Evolutionary conservation across 768 basidiomycete species (phyloP), one percentile per base, ranked within the genome.

Genomic region (Macrocybe gigantea): DNA sequence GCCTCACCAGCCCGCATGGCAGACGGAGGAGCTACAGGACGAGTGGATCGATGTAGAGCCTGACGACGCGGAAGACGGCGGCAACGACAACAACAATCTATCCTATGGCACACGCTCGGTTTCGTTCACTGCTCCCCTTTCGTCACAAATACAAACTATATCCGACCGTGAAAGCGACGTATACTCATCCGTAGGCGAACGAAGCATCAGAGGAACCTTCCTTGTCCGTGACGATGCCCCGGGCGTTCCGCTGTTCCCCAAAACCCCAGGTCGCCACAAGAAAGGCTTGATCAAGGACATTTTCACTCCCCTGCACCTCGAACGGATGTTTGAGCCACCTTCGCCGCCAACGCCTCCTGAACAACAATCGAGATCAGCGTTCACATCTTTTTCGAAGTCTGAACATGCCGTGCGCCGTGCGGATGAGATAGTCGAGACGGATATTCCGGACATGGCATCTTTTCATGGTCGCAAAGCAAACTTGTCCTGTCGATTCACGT

Each of bases 301-400:
- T 60, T 97, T 97, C 70, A 90, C 84, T 47, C 91, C 92, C 0
- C 63, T 93, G 46, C 83, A 85, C 22, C 73, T 96, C 7, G 93
- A 96, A 65, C 78, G 77, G 47, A 92, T 96, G 89, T 96, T 95
- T 55, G 88, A 94, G 52, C 93, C 93, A 6, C 93, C 93, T 1
- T 89, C 91, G 6, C 90, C 90, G 4, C 88, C 87, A 5, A 57
- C 64, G 12, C 54, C 56, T 7, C 44, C 49, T 8, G 52, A 48
- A 34, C 33, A 47, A 64, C 49, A 54, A 41, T 43, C 38, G 45
- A 39, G 46, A 43, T 36, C 45, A 30, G 12, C 31, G 50, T 42
- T 47, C 51, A 40, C 48, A 29, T 46, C 14, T 31, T 32, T 38
- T 41, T 12, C 41, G 31, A 31, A 47, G 12, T 13, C 49, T 44